Base-by-base conservation (phyloP, 352 stramenopile genomes). In the Globisporangium spinosum region DNA sequence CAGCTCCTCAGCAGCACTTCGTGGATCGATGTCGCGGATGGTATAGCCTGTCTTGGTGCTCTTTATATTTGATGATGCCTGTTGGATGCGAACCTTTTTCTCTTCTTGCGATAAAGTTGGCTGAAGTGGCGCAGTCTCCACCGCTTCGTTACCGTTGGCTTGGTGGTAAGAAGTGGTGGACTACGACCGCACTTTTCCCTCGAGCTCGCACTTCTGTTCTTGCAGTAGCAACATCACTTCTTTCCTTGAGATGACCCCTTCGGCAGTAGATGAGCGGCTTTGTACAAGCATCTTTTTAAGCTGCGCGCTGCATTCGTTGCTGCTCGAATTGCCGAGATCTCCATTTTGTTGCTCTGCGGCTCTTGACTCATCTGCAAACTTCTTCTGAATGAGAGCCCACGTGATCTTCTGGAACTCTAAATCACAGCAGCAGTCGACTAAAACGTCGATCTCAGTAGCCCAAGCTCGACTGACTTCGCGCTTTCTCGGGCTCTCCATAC, bases 381-480 rank as follows among this genome's bases (percentile, higher is more conserved):
- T 56, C 10, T 69, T 74, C 3, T 74, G 62, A 9, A 70, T 61
- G 10, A 80, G 58, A 10, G 69, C 68, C 74, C 74, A 80, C 2
- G 62, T 66, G 1, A 69, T n/a, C 0, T 60, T 62, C 55, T 78
- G 74, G n/a, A 80, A 78, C 29, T 64, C 69, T 13, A 32, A 22
- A 40, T 76, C 65, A 34, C 70, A 77, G 29, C 74, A 80, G 65
- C 74, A 76, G 13, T 62, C 56, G 8, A 69, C 65, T 15, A 79
- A 43, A 3, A 58, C 64, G 10, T 79, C 70, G 49, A 59, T 61
- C 27, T 71, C 66, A 1, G 29, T 25, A 0, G 51, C 62, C 59
- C 59, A 66, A 35, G 34, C 63, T 13, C 51, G 49, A 7, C n/a
- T 63, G n/a, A 66, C 51, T 47, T 71, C 66, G 23, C 47, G 45